phyloP scores from a whole-genome alignment of 768 basidiomycete species.

The Tricholomella constricta region DNA sequence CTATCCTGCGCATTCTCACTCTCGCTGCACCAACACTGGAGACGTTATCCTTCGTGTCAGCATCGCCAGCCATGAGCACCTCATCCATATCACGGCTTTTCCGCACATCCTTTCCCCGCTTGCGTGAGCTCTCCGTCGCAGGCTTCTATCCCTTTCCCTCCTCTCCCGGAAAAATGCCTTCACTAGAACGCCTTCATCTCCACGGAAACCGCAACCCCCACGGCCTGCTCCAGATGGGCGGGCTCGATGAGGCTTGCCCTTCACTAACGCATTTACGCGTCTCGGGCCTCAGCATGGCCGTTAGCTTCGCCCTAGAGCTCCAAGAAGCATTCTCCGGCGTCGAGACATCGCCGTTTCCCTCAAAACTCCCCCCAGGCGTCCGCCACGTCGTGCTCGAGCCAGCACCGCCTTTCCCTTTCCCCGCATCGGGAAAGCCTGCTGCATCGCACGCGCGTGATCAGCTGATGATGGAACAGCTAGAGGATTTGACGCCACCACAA shows the following conservation, averaged over 20 bases:
- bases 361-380: conserved; percentile 28
- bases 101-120: conserved; percentile 39
- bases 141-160: conserved; percentile 55
- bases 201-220: conserved; percentile 53
- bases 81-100: conserved; percentile 44
- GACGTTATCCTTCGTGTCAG: conserved; percentile 39
- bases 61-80: conserved; percentile 37
- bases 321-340: conserved; percentile 29
- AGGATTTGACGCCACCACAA: conserved; percentile 13
- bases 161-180: conserved; percentile 35
- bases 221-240: conserved; percentile 43
- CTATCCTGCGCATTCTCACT: conserved; percentile 35
- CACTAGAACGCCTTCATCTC: conserved; percentile 43
- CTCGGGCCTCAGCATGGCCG: conserved; percentile 44
- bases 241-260: conserved; percentile 42
- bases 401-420: conserved; percentile 20
- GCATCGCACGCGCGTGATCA: conserved; percentile 25
- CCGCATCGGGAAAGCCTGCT: conserved; percentile 9
- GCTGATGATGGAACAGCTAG: conserved; percentile 30
- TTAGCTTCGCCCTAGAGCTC: conserved; percentile 44
- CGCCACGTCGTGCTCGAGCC: conserved; percentile 29
- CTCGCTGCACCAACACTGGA: conserved; percentile 43
- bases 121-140: conserved; percentile 42
- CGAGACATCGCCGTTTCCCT: conserved; percentile 18
- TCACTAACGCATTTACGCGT: conserved; percentile 39